Base-by-base conservation (phyloP, 768 basidiomycete species). In the Mrakia frigida region DNA sequence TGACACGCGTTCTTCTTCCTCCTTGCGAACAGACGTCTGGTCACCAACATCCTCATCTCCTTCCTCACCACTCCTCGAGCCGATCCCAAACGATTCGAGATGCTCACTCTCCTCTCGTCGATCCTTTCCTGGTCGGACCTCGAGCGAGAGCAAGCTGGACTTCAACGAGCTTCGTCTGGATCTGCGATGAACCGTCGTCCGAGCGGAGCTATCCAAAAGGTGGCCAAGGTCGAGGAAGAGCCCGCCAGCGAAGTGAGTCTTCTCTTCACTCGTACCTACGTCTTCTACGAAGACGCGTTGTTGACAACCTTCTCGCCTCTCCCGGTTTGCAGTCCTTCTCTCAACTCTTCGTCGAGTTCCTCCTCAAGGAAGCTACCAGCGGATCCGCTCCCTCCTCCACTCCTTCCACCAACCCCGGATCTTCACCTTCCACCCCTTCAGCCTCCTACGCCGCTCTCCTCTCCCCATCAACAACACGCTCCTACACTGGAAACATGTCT, bases 271-370 rank as follows among this genome's bases (percentile, higher is more conserved):
- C 31, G 25, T 14, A 25, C 6, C 7, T 16, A 25, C 9, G 37
- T 18, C 21, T 28, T 33, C 14, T 73, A n/a, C 56, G 16, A 16
- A 16, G 21, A n/a, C 37, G 21, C 28, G 33, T 33, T 59, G 21
- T 18, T 50, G 46, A 50, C 13, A 4, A 41, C 53, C n/a, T 23
- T 65, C 25, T 52, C 23, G 28, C 68, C 35, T 73, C 56, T 39
- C 53, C n/a, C n/a, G n/a, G 35, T 37, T 63, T 25, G 18, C 79
- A 98, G 95, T 96, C 94, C 0, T 99, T 99, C 85, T 95, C 93
- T 53, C 92, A 94, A 67, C 88, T 98, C 16, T 99, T 94, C 90
- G 96, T 99, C 67, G 97, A 99, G 83, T 99, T 96, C 82, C 87
- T 99, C 5, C 89, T 99, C 78, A 96, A 94, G 33, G 96, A 99